A percentile compares a stretch with the other conserved stretches of the same genome.
These are phyloP conservation scores for Pythium dissimile DNA, from an alignment of 352 stramenopile genomes.

Conservation along the genomic window DNA sequence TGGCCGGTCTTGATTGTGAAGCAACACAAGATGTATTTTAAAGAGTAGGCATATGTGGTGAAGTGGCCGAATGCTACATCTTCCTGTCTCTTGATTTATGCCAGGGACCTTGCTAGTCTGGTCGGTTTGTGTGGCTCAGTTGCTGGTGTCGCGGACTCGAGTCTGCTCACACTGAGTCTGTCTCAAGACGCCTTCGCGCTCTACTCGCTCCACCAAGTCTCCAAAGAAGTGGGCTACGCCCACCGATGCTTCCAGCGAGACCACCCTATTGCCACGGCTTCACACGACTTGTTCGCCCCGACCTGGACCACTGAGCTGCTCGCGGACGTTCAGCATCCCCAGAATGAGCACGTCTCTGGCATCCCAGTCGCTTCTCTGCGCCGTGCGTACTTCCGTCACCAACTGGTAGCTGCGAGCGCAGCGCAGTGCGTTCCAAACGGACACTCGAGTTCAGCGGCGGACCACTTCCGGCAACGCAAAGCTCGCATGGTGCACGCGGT, in stretches of 20 bases:
- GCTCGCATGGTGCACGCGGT: background rate
- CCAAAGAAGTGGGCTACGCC: background rate
- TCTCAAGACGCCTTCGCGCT: conserved; percentile 11
- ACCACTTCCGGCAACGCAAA: background rate
- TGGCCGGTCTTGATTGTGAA: no score
- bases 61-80: no score
- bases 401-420: background rate
- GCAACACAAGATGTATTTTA: no score
- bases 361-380: background rate
- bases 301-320: background rate
- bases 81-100: no score
- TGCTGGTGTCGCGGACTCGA: background rate
- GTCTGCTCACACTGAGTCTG: conserved; percentile 21
- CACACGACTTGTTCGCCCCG: background rate
- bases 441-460: background rate
- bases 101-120: no score
- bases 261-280: background rate
- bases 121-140: no score
- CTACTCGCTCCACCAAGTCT: background rate
- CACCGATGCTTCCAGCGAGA: background rate
- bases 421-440: background rate
- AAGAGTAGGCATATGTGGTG: no score
- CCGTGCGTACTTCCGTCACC: background rate
- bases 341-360: no score
- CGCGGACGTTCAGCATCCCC: background rate